Percentiles rank a stretch among this genome's conserved stretches.
Conservation (phyloP, 148 eudicot genomes). For the Diospyros kaki region DNA sequence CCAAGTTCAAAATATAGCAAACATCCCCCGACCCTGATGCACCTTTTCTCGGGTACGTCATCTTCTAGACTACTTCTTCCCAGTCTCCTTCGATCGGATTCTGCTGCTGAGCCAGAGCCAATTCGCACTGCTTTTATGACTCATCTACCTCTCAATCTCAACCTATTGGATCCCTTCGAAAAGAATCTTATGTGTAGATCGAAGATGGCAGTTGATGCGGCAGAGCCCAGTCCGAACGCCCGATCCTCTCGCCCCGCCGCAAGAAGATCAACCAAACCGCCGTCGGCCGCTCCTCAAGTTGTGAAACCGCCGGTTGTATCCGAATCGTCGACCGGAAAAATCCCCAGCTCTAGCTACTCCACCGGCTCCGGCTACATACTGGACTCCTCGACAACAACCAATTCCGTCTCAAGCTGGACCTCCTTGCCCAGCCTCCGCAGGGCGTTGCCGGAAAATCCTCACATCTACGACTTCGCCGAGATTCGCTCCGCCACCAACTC, state of each 20-base stretch:
- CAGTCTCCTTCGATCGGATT: no score
- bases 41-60: no score
- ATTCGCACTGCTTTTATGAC: no score
- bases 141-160: no score
- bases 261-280: not conserved
- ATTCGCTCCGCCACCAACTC: constrained; percentile 69
- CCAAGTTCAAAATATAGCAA: no score
- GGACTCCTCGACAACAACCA: constrained; percentile 23
- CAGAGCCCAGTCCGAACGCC: not conserved
- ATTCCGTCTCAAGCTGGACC: constrained; percentile 25
- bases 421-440: constrained; percentile 50
- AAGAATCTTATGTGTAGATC: not conserved
- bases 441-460: constrained; percentile 54
- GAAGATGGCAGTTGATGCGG: not conserved
- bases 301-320: not conserved
- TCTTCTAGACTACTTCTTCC: no score
- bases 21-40: no score
- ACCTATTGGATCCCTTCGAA: no score
- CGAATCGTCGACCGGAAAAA: not conserved
- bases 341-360: constrained; percentile 7
- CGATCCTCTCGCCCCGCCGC: no score
- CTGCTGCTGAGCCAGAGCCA: no score
- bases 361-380: constrained; percentile 19
- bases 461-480: constrained; percentile 58
- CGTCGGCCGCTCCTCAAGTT: not conserved